Conservation (phyloP, 192 early-diverging fungal genomes). For the Podila epigama region DNA sequence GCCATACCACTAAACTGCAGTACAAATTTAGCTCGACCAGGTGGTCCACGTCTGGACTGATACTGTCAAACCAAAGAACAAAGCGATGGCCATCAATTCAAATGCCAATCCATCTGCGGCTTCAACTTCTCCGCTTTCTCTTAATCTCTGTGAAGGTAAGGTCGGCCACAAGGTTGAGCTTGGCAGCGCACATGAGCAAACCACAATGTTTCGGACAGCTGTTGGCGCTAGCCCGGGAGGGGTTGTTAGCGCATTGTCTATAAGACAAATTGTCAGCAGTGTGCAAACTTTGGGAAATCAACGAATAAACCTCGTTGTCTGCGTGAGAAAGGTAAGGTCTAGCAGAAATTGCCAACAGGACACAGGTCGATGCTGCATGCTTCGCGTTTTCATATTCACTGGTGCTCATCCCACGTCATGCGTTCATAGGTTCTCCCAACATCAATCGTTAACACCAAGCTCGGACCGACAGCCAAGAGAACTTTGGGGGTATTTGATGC, state of each 20-base stretch:
- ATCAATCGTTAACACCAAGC: constrained; percentile 10
- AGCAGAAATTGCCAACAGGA: not conserved
- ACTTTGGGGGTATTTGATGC: constrained; percentile 17
- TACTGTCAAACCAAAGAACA: constrained; percentile 28
- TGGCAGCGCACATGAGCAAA: constrained; percentile 12
- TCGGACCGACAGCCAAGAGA: constrained; percentile 19
- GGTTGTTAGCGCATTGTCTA: constrained; percentile 3
- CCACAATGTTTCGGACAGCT: constrained; percentile 12
- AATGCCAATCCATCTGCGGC: not conserved
- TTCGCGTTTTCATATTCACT: not conserved
- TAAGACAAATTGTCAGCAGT: constrained; percentile 8
- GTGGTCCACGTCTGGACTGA: constrained; percentile 41
- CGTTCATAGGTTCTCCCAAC: constrained; percentile 6
- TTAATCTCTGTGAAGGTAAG: constrained; percentile 27
- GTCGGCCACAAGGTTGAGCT: constrained; percentile 28
- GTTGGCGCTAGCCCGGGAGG: constrained; percentile 25
- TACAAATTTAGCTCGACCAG: constrained; percentile 25
- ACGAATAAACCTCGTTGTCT: constrained; percentile 22
- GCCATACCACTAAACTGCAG: not conserved
- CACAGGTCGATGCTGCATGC: not conserved
- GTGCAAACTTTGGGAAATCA: not conserved
- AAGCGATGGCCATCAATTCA: not conserved
- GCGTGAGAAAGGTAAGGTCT: constrained; percentile 25
- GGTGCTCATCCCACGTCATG: too few relatives aligned
- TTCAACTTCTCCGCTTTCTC: constrained; percentile 14